Evolutionary conservation across 2,329 filamentous ascomycete species (phyloP).

Genomic region (Penicillium corylophilum): DNA sequence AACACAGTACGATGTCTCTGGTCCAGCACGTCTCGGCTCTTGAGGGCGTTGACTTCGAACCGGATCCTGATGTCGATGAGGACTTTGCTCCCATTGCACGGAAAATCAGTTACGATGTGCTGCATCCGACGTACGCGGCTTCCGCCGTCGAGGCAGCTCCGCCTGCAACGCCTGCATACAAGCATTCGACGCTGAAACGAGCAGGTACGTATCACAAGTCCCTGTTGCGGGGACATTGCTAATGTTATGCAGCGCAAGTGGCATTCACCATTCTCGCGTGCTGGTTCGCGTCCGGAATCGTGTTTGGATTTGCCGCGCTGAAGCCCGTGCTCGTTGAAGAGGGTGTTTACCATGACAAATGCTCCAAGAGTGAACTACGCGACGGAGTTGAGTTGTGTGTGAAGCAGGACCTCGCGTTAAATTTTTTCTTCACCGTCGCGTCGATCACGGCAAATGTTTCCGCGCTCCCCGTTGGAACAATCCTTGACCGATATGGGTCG

Average conservation of each 20-base stretch:
- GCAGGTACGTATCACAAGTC: constrained; percentile 23
- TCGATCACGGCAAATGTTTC: constrained; percentile 86
- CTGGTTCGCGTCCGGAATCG: constrained; percentile 71
- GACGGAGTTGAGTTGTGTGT: constrained; percentile 55
- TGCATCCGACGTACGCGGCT: constrained; percentile 39
- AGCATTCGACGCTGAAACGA: constrained; percentile 43
- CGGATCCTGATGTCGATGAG: constrained; percentile 17
- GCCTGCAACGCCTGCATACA: constrained; percentile 48
- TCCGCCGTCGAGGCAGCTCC: constrained; percentile 39
- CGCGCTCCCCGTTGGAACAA: constrained; percentile 78
- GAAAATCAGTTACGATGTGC: constrained; percentile 43
- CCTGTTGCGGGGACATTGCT: not conserved
- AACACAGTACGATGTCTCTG: constrained; percentile 46
- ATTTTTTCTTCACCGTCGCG: constrained; percentile 89
- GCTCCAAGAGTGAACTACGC: constrained; percentile 54
- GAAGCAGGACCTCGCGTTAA: constrained; percentile 64
- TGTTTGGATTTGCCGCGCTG: constrained; percentile 82
- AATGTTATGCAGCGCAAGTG: constrained; percentile 54
- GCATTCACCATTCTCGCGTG: constrained; percentile 67
- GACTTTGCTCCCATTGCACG: constrained; percentile 22
- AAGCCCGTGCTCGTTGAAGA: constrained; percentile 76
- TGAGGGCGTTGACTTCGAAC: constrained; percentile 50
- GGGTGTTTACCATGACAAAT: constrained; percentile 67
- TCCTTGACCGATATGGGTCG: constrained; percentile 82
- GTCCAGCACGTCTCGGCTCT: constrained; percentile 52